These are phyloP conservation scores for Chrysoporthe puriensis DNA, from an alignment of 2,329 filamentous ascomycete genomes.

Conservation along the genomic window DNA sequence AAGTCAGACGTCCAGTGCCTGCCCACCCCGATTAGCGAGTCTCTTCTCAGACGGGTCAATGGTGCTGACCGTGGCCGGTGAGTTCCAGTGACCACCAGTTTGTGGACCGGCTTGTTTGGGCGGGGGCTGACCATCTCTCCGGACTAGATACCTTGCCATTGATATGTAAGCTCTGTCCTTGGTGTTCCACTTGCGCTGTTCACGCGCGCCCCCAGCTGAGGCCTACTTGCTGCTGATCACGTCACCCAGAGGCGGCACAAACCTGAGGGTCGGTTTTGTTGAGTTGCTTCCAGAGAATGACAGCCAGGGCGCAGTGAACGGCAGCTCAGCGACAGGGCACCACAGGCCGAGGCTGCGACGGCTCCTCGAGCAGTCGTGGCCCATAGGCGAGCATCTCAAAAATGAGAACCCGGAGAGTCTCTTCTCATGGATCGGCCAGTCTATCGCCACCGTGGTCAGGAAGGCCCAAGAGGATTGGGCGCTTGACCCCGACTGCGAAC, in stretches of 20 bases:
- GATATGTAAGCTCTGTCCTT: constrained; percentile 62
- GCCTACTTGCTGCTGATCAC: constrained; percentile 30
- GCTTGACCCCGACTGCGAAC: constrained; percentile 47
- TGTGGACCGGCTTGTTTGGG: background rate
- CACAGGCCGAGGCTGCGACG: constrained; percentile 48
- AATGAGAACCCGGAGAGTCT: constrained; percentile 74
- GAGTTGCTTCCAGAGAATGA: constrained; percentile 54
- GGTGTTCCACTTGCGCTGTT: constrained; percentile 19
- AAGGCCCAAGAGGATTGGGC: constrained; percentile 53
- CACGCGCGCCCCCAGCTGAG: too few species aligned
- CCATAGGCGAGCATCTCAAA: constrained; percentile 74
- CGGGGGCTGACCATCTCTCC: constrained; percentile 21
- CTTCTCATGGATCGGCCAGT: constrained; percentile 80
- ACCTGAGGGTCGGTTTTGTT: constrained; percentile 70
- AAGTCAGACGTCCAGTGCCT: constrained; percentile 60
- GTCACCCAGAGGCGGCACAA: constrained; percentile 63
- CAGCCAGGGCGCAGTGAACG: background rate
- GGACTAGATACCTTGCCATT: constrained; percentile 60
- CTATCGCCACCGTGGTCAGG: constrained; percentile 73
- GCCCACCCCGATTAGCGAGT: constrained; percentile 64
- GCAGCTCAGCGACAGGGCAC: background rate
- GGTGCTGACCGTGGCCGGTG: constrained; percentile 51
- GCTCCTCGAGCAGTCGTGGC: constrained; percentile 72
- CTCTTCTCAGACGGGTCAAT: constrained; percentile 54
- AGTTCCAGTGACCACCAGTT: constrained; percentile 36